Evolutionary conservation across 257 asterid genomes (phyloP).

Genomic region (Scutellaria minor): DNA sequence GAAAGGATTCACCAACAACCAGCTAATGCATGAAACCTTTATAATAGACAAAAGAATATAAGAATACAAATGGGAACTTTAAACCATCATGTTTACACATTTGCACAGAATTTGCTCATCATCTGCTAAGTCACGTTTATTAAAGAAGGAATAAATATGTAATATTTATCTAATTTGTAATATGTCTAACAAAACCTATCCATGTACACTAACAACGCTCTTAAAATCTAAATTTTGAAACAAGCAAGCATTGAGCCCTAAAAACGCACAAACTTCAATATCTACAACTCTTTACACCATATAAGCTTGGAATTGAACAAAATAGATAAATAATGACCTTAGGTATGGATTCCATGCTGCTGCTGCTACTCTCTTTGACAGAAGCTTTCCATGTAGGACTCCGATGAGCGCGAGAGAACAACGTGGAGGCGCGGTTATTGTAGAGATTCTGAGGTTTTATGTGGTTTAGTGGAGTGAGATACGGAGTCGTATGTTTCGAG

Average conservation of each 20-base stretch:
- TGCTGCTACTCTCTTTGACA: conserved; percentile 35
- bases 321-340: conserved; percentile 30
- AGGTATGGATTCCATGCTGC: conserved; percentile 29
- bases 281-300: not conserved
- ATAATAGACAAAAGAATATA: too few relatives aligned
- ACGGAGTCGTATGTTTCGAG: conserved; percentile 32
- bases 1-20: not conserved
- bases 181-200: too few relatives aligned
- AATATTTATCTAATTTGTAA: too few relatives aligned
- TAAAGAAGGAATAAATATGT: too few relatives aligned
- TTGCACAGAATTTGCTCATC: not conserved
- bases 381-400: conserved; percentile 42
- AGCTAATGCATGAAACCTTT: not conserved
- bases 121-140: not conserved
- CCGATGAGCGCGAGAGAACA: conserved; percentile 37
- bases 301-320: not conserved
- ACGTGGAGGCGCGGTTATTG: conserved; percentile 30
- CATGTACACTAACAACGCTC: too few relatives aligned
- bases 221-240: too few relatives aligned
- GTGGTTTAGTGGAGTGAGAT: conserved; percentile 31
- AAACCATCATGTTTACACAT: not conserved
- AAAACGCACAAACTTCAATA: too few relatives aligned
- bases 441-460: not conserved
- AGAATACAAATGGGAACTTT: not conserved
- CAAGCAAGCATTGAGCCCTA: too few relatives aligned